phyloP scores from a whole-genome alignment of 179 eudicot species.

The Carnegiea gigantea region DNA sequence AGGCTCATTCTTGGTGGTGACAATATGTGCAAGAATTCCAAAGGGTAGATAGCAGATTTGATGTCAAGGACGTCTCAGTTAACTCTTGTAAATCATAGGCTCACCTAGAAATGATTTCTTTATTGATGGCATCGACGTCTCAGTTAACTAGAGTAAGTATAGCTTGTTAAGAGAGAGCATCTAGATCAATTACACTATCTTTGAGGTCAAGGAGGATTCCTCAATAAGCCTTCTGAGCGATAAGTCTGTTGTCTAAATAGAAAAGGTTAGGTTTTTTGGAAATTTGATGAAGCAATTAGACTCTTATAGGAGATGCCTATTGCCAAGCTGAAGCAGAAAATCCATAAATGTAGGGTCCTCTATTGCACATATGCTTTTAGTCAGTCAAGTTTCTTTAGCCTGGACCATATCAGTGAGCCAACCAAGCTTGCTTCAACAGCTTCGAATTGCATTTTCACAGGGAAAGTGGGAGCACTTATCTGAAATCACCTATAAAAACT shows the following conservation, averaged over 20 bases:
- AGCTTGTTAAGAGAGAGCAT: no score
- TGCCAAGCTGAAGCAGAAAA: slow-evolving; percentile 16
- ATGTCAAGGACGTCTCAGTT: no score
- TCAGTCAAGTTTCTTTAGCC: not conserved
- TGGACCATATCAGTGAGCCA: slow-evolving; percentile 3
- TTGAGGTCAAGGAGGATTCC: no score
- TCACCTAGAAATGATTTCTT: no score
- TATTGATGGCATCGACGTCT: no score
- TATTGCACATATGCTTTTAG: slow-evolving; percentile 20
- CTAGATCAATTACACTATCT: no score
- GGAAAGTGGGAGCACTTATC: not conserved
- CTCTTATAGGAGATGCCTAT: slow-evolving; percentile 11
- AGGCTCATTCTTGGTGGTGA: not conserved
- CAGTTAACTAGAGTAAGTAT: no score
- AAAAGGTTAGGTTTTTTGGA: not conserved
- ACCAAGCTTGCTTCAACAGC: slow-evolving; percentile 17
- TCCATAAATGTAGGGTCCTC: slow-evolving; percentile 13
- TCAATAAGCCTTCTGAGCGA: not conserved
- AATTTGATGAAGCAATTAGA: not conserved
- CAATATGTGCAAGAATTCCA: not conserved
- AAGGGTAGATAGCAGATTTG: not conserved
- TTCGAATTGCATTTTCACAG: not conserved
- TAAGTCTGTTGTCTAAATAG: not conserved
- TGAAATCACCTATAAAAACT: not conserved
- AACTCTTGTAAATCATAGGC: no score